phyloP scores from a whole-genome alignment of 305 asterid genomes.

The Solanum hybrid region DNA sequence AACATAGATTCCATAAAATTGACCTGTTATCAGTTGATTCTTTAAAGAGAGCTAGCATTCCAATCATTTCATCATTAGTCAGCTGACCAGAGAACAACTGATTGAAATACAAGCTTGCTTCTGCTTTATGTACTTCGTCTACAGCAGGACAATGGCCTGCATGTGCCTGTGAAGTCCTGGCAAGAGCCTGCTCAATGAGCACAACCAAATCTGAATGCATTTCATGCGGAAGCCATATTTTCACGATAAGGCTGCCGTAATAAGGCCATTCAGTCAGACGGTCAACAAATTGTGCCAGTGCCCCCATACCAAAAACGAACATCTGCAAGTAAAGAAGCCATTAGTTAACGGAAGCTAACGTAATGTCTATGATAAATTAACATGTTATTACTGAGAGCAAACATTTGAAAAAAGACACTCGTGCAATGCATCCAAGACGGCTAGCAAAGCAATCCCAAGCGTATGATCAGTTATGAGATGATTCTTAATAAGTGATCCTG shows the following conservation, averaged over 20 bases:
- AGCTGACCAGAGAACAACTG: background rate
- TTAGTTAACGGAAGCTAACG: too few species aligned
- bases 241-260: background rate
- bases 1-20: background rate
- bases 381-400: background rate
- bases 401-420: background rate
- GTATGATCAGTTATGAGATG: background rate
- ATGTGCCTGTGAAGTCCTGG: background rate
- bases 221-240: rapidly evolving
- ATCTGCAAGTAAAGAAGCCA: background rate
- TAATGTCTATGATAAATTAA: background rate
- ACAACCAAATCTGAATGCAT: background rate
- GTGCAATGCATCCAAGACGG: background rate
- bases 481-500: background rate
- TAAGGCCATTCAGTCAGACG: background rate
- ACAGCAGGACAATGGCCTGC: background rate
- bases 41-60: background rate
- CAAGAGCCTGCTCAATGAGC: background rate
- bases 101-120: background rate
- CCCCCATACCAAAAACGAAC: background rate
- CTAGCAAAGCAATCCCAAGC: background rate
- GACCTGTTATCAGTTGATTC: background rate
- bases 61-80: background rate
- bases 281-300: background rate
- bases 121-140: background rate